Evolutionary conservation across 352 stramenopile species (phyloP).

Genomic region (Globisporangium lucens): DNA sequence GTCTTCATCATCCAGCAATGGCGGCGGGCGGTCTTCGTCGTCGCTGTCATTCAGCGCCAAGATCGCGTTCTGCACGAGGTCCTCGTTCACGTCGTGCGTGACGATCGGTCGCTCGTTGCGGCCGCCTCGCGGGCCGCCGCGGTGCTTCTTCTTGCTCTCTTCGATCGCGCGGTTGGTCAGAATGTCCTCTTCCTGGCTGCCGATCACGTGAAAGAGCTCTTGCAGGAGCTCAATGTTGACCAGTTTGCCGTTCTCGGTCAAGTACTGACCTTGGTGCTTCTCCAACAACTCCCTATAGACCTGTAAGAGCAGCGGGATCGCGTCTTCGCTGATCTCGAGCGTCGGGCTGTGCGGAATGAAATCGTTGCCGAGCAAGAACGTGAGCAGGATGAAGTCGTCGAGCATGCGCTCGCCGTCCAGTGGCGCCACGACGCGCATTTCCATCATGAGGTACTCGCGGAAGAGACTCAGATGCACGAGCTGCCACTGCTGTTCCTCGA

Average conservation of each 20-base stretch:
- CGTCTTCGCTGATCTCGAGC: slow-evolving; percentile 98
- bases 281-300: slow-evolving; percentile 89
- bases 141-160: slow-evolving; percentile 39
- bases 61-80: slow-evolving; percentile 43
- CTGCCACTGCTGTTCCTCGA: slow-evolving; percentile 96
- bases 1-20: slow-evolving; percentile 41
- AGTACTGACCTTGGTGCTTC: slow-evolving; percentile 88
- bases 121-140: slow-evolving; percentile 18
- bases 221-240: slow-evolving; percentile 90
- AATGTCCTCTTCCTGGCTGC: slow-evolving; percentile 93
- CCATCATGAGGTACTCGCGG: slow-evolving; percentile 96
- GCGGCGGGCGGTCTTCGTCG: slow-evolving; percentile 17
- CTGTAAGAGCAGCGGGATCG: slow-evolving; percentile 92
- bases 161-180: slow-evolving; percentile 73
- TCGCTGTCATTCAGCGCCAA: slow-evolving; percentile 33
- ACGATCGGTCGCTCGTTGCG: slow-evolving; percentile 20
- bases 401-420: slow-evolving; percentile 93
- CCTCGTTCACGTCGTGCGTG: slow-evolving; percentile 47
- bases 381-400: slow-evolving; percentile 99
- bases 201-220: slow-evolving; percentile 91
- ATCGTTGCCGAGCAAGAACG: slow-evolving; percentile 99
- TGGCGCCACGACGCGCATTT: slow-evolving; percentile 84
- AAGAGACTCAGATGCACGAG: slow-evolving; percentile 96
- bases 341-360: slow-evolving; percentile 99
- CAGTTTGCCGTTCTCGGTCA: slow-evolving; percentile 91